Conservation (phyloP, 2,329 filamentous ascomycete species). For the Monosporascus sp. region DNA sequence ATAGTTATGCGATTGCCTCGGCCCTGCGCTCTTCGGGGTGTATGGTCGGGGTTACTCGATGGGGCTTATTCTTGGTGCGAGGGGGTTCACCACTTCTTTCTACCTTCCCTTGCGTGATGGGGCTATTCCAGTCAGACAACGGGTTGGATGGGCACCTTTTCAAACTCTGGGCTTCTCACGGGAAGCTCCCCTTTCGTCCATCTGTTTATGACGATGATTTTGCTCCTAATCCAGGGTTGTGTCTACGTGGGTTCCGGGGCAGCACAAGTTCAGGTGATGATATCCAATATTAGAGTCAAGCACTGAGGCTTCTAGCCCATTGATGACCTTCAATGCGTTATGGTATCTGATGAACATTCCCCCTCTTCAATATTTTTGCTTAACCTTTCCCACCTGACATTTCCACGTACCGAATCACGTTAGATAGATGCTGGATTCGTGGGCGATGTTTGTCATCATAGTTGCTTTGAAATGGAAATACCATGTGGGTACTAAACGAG, state of each 20-base stretch:
- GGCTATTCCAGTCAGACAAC: background rate
- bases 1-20: constrained; percentile 98
- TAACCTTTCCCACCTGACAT: background rate
- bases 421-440: too few species aligned
- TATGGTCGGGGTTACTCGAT: constrained; percentile 82
- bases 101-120: constrained; percentile 22
- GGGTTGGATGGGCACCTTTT: constrained; percentile 3
- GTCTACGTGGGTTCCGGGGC: background rate
- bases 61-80: constrained; percentile 99
- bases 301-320: constrained; percentile 64
- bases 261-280: constrained; percentile 75
- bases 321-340: constrained; percentile 45
- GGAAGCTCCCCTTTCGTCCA: constrained; percentile 18
- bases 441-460: too few species aligned
- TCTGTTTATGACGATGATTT: constrained; percentile 8
- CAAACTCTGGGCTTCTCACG: constrained; percentile 29
- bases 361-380: constrained; percentile 7
- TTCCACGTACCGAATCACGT: too few species aligned
- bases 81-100: constrained; percentile 54
- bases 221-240: too few species aligned
- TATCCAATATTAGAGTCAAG: constrained; percentile 97
- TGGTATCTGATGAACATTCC: constrained; percentile 41
- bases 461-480: too few species aligned
- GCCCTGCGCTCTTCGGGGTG: constrained; percentile 31
- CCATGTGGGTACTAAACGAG: too few species aligned